Evolutionary conservation across 1,139 yeast species (phyloP).

Genomic region (Taphrina populina): DNA sequence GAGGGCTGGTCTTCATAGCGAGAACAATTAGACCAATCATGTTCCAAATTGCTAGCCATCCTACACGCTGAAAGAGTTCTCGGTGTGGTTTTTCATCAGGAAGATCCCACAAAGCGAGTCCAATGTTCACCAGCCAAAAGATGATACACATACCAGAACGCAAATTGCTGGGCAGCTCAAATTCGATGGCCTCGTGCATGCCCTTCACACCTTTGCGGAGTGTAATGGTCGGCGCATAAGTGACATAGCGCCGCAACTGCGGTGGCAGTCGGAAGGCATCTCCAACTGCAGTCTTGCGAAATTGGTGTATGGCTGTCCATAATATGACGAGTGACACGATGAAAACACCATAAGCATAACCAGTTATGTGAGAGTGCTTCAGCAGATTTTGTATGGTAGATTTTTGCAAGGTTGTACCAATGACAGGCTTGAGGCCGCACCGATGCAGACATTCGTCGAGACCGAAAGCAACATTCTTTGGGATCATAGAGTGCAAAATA

Average conservation of each 20-base stretch:
- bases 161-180: background rate
- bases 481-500: background rate
- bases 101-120: slow-evolving; percentile 5
- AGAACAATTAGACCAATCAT: slow-evolving; percentile 11
- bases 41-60: slow-evolving; percentile 14
- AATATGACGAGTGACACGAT: background rate
- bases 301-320: background rate
- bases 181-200: background rate
- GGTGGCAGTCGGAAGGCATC: slow-evolving; percentile 1
- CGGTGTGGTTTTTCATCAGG: slow-evolving; percentile 1
- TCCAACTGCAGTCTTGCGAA: slow-evolving; percentile 1
- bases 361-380: slow-evolving; percentile 1
- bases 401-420: background rate
- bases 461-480: slow-evolving; percentile 1
- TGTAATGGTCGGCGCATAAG: background rate
- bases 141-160: slow-evolving; percentile 1
- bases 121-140: slow-evolving; percentile 1
- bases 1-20: slow-evolving; percentile 10
- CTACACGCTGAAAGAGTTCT: slow-evolving; percentile 16
- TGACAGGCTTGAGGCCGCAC: background rate
- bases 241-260: background rate
- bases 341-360: slow-evolving; percentile 2
- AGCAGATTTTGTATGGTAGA: background rate
- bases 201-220: slow-evolving; percentile 1
- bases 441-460: background rate